Conservation (phyloP, 306 rosid genomes). For the Neltuma alba region DNA sequence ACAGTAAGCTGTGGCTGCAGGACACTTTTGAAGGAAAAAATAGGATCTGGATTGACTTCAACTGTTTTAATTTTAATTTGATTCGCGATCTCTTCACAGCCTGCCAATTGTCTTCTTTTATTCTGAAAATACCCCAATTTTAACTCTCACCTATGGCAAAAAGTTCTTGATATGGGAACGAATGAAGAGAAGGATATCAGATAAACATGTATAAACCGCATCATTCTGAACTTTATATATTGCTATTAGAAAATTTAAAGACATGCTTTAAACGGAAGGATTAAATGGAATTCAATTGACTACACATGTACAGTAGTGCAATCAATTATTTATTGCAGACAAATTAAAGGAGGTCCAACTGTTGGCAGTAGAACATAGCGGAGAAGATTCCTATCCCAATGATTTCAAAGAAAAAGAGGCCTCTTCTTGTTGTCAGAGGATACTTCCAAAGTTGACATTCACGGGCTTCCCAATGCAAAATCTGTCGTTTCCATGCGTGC, state of each 20-base stretch:
- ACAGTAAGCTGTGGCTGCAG: no score
- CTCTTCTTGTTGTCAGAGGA: slow-evolving; percentile 40
- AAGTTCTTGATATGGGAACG: not conserved
- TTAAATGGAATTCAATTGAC: not conserved
- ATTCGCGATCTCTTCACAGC: not conserved
- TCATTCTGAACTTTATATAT: not conserved
- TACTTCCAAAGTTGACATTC: slow-evolving; percentile 36
- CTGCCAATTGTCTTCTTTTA: not conserved
- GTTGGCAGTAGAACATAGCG: not conserved
- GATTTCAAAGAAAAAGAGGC: slow-evolving; percentile 47
- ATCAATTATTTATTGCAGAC: not conserved
- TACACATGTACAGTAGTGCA: not conserved
- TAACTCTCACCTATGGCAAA: not conserved
- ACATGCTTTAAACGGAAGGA: not conserved
- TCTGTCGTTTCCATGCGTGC: slow-evolving; percentile 37
- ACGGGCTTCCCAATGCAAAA: slow-evolving; percentile 50
- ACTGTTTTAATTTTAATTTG: not conserved
- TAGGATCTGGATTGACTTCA: no score
- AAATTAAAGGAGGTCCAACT: not conserved
- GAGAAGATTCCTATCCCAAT: slow-evolving; percentile 12
- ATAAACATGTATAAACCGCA: not conserved
- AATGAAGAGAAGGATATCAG: not conserved
- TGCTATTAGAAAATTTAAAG: not conserved
- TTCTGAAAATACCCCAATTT: not conserved
- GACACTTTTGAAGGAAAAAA: not conserved